Evolutionary conservation across 352 stramenopile species (phyloP), one percentile per base, ranked within the genome.

Genomic region (Phytophthora macrochlamydospora): DNA sequence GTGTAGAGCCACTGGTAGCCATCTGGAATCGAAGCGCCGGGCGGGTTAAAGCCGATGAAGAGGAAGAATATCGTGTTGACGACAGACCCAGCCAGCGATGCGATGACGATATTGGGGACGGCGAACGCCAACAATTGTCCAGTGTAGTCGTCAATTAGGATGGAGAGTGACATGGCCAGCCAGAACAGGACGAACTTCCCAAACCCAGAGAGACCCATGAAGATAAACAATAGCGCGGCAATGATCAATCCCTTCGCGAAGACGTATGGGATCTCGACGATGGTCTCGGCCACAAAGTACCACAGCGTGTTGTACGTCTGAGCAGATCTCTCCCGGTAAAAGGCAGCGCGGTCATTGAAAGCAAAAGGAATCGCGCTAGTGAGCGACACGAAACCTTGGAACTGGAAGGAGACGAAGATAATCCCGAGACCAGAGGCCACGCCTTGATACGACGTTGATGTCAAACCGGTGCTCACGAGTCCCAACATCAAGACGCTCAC

Each of bases 241-340:
- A 66, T 54, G 50, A 67, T 57, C 14, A 67, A 43, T 0, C 49
- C 49, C 18, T 58, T 65, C 18, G 13, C 31, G 31, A 59, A 50
- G 35, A 61, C 53, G 38, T 55, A 69, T n/a, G 61, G 61, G 54
- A 63, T 59, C 54, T 69, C 61, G n/a, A 63, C 61, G 1, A 63
- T 7, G 13, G 61, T 63, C 44, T 24, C 33, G 28, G 24, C 52
- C 9, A 92, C 50, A 43, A 72, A 73, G 51, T 96, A 87, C 45
- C 80, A 75, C 14, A 69, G 59, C 9, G 78, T 50, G 38, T 76
- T 71, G 63, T 97, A 97, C 57, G 93, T 95, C 32, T 85, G 57
- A 7, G 85, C 78, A 24, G 80, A 78, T 32, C 89, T 83, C 65
- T 97, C 89, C 4, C 89, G 70, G 78, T 97, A 97, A 59, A 69